These are phyloP conservation scores for Starmerella tilneyi DNA, from an alignment of 805 yeast genomes.

Conservation along the genomic window DNA sequence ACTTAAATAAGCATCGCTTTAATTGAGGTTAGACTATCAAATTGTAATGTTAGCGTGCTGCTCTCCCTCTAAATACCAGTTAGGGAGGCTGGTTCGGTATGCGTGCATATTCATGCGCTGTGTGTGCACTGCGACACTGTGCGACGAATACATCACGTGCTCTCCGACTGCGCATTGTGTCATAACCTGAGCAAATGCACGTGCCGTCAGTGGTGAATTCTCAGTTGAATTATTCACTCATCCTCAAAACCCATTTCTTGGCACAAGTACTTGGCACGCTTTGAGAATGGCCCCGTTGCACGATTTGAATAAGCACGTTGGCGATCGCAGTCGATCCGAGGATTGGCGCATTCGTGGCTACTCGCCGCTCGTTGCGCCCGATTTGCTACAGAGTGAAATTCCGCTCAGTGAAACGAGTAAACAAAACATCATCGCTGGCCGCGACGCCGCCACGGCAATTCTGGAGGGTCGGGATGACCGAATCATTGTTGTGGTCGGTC, in stretches of 20 bases:
- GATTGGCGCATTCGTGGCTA: slow-evolving; percentile 55
- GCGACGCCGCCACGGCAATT: slow-evolving; percentile 63
- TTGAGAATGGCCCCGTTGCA: slow-evolving; percentile 24
- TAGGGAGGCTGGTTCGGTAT: too few species aligned
- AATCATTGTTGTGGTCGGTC: slow-evolving; percentile 82
- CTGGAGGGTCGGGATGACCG: slow-evolving; percentile 79
- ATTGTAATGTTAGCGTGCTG: too few species aligned
- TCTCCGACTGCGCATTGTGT: too few species aligned
- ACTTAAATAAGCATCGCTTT: too few species aligned
- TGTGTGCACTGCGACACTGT: too few species aligned
- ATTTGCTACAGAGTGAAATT: slow-evolving; percentile 74
- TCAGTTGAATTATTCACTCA: too few species aligned
- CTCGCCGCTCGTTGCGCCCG: slow-evolving; percentile 94
- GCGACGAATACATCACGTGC: too few species aligned
- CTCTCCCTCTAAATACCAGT: too few species aligned
- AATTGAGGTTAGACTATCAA: too few species aligned
- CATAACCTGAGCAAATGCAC: too few species aligned
- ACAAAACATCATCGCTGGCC: slow-evolving; percentile 58
- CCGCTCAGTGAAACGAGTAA: slow-evolving; percentile 54
- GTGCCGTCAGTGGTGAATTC: too few species aligned
- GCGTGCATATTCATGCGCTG: too few species aligned
- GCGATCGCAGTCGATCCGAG: slow-evolving; percentile 24
- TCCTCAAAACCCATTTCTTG: background rate
- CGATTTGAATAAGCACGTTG: slow-evolving; percentile 24
- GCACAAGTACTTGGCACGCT: background rate